Percentiles rank a stretch among this genome's conserved stretches.
phyloP scores from a whole-genome alignment of 225 moss, liverwort and hornwort species.

The Thuidium tamariscinum region DNA sequence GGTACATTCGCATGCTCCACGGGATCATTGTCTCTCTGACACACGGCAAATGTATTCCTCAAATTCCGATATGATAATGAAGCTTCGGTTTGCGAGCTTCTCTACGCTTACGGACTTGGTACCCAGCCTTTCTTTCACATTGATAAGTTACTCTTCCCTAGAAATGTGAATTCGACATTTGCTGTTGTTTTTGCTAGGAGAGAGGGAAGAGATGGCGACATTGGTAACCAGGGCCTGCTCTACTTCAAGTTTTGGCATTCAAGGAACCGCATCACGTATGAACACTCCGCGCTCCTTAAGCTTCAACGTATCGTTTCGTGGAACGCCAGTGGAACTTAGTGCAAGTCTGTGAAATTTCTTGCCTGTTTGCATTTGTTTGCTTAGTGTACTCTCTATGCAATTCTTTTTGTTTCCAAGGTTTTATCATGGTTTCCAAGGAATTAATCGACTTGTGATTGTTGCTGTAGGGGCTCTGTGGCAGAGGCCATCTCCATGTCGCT shows the following conservation, averaged over 20 bases:
- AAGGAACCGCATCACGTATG: not conserved
- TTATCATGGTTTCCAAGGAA: not conserved
- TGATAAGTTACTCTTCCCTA: not conserved
- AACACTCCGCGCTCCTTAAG: not conserved
- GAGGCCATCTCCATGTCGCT: not conserved
- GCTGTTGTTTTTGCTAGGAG: not conserved
- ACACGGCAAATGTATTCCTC: not conserved
- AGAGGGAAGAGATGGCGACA: not conserved
- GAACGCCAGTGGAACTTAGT: not conserved
- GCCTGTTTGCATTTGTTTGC: not conserved
- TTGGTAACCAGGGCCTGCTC: not conserved
- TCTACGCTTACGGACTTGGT: too few species aligned
- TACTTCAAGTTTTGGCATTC: not conserved
- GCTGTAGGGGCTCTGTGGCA: not conserved
- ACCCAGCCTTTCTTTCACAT: too few species aligned
- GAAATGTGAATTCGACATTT: not conserved
- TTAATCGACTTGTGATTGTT: not conserved
- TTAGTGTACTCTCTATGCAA: not conserved
- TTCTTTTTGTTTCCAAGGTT: not conserved
- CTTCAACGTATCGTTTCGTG: conserved; percentile 5
- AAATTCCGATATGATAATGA: not conserved
- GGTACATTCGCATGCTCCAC: not conserved
- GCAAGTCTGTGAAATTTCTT: not conserved
- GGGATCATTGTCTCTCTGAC: not conserved
- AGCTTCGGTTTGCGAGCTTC: not conserved